Conservation (phyloP, 2,329 filamentous ascomycete species). For the Calonectria hongkongensis region DNA sequence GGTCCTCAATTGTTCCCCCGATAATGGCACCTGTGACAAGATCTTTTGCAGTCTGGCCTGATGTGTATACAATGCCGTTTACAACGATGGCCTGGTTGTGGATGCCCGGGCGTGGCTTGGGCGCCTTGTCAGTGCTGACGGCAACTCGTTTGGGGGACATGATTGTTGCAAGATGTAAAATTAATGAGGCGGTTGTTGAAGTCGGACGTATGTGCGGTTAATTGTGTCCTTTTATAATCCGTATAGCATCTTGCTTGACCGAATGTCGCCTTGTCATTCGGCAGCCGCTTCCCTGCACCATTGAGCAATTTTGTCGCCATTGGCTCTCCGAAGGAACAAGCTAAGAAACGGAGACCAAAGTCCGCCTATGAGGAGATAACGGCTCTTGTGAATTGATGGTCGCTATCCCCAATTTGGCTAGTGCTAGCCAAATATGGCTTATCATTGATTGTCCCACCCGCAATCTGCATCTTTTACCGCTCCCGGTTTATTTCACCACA, state of each 20-base stretch:
- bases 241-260: not conserved
- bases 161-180: not conserved
- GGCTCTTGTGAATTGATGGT: too few relatives aligned
- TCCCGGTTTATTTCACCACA: too few relatives aligned
- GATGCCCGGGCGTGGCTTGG: slow-evolving; percentile 36
- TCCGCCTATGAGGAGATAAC: not conserved
- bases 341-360: slow-evolving; percentile 21
- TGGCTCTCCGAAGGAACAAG: not conserved
- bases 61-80: slow-evolving; percentile 79
- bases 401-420: too few relatives aligned
- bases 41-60: slow-evolving; percentile 80
- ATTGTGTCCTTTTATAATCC: not conserved
- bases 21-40: slow-evolving; percentile 71
- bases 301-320: slow-evolving; percentile 3
- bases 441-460: too few relatives aligned
- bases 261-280: not conserved
- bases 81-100: slow-evolving; percentile 61
- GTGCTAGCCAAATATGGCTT: too few relatives aligned
- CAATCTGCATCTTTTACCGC: too few relatives aligned
- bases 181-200: not conserved
- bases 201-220: too few relatives aligned
- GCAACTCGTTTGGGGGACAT: not conserved
- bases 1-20: slow-evolving; percentile 76
- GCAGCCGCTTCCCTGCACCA: not conserved
- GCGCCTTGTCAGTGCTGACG: slow-evolving; percentile 12